Evolutionary conservation across 345 rosid genomes (phyloP).

Genomic region (Cardamine occulta): DNA sequence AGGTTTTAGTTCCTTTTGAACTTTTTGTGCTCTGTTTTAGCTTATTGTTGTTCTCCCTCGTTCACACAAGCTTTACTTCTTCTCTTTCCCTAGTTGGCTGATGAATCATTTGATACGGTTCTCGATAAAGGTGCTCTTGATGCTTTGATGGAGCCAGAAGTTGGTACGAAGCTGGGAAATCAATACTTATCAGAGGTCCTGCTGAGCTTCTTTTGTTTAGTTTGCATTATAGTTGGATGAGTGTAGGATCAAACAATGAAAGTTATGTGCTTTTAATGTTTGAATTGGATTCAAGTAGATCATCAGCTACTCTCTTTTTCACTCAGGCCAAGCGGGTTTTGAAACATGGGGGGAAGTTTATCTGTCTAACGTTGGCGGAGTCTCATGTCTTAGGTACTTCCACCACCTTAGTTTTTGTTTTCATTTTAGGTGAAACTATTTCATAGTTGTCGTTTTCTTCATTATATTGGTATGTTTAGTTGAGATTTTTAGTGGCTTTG

Average conservation of each 20-base stretch:
- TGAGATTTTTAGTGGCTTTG: slow-evolving; percentile 30
- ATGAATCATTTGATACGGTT: slow-evolving; percentile 63
- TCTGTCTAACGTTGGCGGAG: slow-evolving; percentile 87
- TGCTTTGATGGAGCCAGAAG: slow-evolving; percentile 96
- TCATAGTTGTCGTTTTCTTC: neutral
- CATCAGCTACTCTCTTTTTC: slow-evolving; percentile 19
- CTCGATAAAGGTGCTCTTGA: slow-evolving; percentile 97
- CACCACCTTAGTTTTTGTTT: slow-evolving; percentile 10
- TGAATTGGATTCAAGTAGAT: neutral
- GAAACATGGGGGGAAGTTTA: slow-evolving; percentile 72
- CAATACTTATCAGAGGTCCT: slow-evolving; percentile 82
- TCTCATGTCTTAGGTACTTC: slow-evolving; percentile 84
- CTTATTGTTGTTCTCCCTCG: neutral
- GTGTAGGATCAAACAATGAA: slow-evolving; percentile 17
- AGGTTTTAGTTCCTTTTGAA: slow-evolving; percentile 45
- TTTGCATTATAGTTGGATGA: neutral
- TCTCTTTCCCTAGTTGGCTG: slow-evolving; percentile 53
- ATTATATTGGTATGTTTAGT: slow-evolving; percentile 3
- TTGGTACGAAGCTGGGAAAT: slow-evolving; percentile 70
- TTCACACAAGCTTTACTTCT: neutral
- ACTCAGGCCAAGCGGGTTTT: slow-evolving; percentile 82
- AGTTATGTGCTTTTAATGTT: slow-evolving; percentile 9
- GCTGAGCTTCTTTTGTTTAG: slow-evolving; percentile 9
- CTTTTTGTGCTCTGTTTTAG: slow-evolving; percentile 31
- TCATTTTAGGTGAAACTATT: neutral